A percentile compares a stretch with the other conserved stretches of the same genome.
phyloP scores from a whole-genome alignment of 768 basidiomycete species.

The Termitomyces titanicus region DNA sequence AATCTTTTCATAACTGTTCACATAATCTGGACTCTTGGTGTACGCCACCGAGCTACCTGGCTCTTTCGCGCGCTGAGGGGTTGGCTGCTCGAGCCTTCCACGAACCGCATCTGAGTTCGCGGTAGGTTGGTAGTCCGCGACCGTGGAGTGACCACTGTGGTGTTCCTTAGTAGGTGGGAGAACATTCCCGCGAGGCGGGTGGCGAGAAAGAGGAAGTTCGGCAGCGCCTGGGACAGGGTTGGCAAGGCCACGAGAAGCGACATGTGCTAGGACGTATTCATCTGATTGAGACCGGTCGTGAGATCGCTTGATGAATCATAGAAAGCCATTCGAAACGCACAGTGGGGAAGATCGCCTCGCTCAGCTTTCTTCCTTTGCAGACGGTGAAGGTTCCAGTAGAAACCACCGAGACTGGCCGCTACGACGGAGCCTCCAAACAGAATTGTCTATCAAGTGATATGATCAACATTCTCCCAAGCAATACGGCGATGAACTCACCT shows the following conservation, averaged over 20 bases:
- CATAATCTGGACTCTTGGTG: slow-evolving; percentile 32
- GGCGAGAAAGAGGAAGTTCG: slow-evolving; percentile 10
- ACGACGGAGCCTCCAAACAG: slow-evolving; percentile 26
- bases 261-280: slow-evolving; percentile 28
- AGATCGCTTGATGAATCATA: not conserved
- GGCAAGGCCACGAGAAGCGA: slow-evolving; percentile 5
- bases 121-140: slow-evolving; percentile 21
- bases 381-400: slow-evolving; percentile 25
- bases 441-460: slow-evolving; percentile 16
- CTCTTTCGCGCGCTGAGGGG: slow-evolving; percentile 26
- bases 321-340: slow-evolving; percentile 15
- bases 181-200: slow-evolving; percentile 12
- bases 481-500: not conserved
- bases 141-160: slow-evolving; percentile 22
- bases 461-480: not conserved
- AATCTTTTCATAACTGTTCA: slow-evolving; percentile 26
- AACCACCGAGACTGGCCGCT: slow-evolving; percentile 22
- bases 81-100: slow-evolving; percentile 22
- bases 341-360: slow-evolving; percentile 25
- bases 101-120: slow-evolving; percentile 5
- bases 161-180: slow-evolving; percentile 23
- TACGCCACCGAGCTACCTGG: slow-evolving; percentile 23
- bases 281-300: slow-evolving; percentile 15
- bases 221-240: slow-evolving; percentile 10
- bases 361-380: slow-evolving; percentile 24